Evolutionary conservation across 2,329 filamentous ascomycete species (phyloP).

Genomic region (Hypoxylon sp.): DNA sequence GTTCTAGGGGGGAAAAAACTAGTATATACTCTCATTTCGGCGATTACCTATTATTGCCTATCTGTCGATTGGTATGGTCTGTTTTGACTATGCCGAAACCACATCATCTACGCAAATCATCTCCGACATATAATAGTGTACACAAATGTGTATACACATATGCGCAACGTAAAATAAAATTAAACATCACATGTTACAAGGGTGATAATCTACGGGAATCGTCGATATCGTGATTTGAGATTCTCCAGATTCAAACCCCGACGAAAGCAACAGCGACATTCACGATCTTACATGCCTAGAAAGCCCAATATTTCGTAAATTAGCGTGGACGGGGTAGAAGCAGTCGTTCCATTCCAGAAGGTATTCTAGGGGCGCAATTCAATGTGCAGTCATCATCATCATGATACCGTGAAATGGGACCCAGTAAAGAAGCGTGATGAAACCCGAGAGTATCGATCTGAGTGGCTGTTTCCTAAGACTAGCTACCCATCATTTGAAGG

Average conservation of each 20-base stretch:
- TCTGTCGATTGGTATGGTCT: conserved; percentile 30
- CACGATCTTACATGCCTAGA: conserved; percentile 37
- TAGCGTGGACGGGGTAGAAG: conserved; percentile 23
- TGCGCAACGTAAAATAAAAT: conserved; percentile 8
- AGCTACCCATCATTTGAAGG: conserved; percentile 27
- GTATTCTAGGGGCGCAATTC: conserved; percentile 9
- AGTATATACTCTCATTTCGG: conserved; percentile 25
- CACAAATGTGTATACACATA: not conserved
- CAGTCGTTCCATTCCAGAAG: conserved; percentile 20
- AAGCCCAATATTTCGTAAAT: conserved; percentile 40
- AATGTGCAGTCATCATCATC: conserved; percentile 20
- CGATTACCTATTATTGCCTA: conserved; percentile 29
- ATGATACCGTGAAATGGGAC: conserved; percentile 5
- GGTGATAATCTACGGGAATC: conserved; percentile 24
- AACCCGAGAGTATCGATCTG: conserved; percentile 33
- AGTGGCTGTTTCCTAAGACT: conserved; percentile 32
- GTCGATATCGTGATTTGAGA: conserved; percentile 37
- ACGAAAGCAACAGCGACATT: conserved; percentile 36
- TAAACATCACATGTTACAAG: conserved; percentile 20
- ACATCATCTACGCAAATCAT: conserved; percentile 24
- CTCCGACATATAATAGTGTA: conserved; percentile 10
- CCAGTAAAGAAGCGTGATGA: conserved; percentile 35
- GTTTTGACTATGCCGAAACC: conserved; percentile 11
- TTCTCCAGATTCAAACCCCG: conserved; percentile 20
- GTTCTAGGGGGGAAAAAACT: not conserved